phyloP scores from a whole-genome alignment of 495 filamentous ascomycete genomes.

The Immersiella caudata region DNA sequence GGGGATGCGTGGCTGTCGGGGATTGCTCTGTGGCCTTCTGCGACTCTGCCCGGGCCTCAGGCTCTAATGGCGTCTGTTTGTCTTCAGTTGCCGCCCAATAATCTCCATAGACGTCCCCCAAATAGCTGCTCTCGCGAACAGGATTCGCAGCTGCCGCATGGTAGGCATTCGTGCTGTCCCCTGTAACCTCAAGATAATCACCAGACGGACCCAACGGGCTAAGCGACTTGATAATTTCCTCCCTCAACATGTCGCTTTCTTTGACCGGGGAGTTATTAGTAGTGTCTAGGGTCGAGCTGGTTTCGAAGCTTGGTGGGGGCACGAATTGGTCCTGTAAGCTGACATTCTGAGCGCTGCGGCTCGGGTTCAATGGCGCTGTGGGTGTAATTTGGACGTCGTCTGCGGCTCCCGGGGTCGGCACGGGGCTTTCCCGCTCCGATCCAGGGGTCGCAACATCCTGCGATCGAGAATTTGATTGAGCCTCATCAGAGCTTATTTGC shows the following conservation, averaged over 20 bases:
- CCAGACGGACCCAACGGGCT: conserved; percentile 48
- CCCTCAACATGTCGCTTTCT: conserved; percentile 74
- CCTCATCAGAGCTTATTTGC: not conserved
- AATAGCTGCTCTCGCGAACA: conserved; percentile 49
- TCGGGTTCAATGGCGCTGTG: conserved; percentile 54
- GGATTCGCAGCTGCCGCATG: conserved; percentile 28
- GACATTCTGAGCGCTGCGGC: conserved; percentile 29
- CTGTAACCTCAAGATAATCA: conserved; percentile 16
- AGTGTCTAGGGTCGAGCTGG: conserved; percentile 59
- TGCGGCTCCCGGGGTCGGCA: conserved; percentile 26
- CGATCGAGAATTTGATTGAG: not conserved
- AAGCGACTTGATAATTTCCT: conserved; percentile 81
- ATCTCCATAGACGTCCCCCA: conserved; percentile 49
- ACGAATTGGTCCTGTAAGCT: conserved; percentile 27
- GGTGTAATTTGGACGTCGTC: conserved; percentile 41
- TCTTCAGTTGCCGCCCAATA: conserved; percentile 43
- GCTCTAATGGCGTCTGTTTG: conserved; percentile 16
- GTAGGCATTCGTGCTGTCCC: conserved; percentile 22
- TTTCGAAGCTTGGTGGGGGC: conserved; percentile 46
- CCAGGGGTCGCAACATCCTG: not conserved
- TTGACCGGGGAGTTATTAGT: conserved; percentile 60
- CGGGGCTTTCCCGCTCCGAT: conserved; percentile 13
- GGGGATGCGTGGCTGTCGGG: not conserved
- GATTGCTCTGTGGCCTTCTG: not conserved
- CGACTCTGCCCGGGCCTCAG: not conserved